Evolutionary conservation across 2,329 filamentous ascomycete genomes (phyloP).

Genomic region (Seiridium unicorne): DNA sequence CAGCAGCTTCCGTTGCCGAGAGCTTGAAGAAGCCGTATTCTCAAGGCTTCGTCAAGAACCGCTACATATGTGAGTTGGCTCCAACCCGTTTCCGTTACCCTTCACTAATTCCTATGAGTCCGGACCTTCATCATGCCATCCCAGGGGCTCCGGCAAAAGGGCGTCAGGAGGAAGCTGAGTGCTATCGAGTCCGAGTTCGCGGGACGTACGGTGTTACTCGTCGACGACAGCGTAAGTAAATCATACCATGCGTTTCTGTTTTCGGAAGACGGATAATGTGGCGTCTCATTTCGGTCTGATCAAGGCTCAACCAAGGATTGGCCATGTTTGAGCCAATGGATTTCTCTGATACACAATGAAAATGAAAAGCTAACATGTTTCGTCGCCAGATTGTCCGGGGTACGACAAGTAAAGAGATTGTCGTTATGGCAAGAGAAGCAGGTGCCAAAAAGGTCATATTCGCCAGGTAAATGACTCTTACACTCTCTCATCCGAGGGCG

Average conservation of each 20-base stretch:
- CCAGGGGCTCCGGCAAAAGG: slow-evolving; percentile 77
- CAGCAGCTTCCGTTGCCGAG: slow-evolving; percentile 69
- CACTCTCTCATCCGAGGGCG: too few relatives aligned
- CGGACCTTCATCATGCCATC: slow-evolving; percentile 74
- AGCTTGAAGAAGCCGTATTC: slow-evolving; percentile 68
- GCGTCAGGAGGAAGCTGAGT: slow-evolving; percentile 85
- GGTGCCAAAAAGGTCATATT: slow-evolving; percentile 82
- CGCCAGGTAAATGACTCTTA: slow-evolving; percentile 39
- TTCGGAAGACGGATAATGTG: too few relatives aligned
- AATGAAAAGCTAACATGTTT: too few relatives aligned
- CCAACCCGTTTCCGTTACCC: background rate
- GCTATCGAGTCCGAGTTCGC: slow-evolving; percentile 84
- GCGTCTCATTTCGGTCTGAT: too few relatives aligned
- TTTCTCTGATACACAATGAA: too few relatives aligned
- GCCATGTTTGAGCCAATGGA: too few relatives aligned
- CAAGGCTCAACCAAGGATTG: too few relatives aligned
- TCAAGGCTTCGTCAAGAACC: slow-evolving; percentile 44
- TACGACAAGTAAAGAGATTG: slow-evolving; percentile 77
- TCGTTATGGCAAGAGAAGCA: slow-evolving; percentile 78
- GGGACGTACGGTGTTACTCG: slow-evolving; percentile 75
- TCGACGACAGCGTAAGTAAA: slow-evolving; percentile 67
- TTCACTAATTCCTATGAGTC: slow-evolving; percentile 70
- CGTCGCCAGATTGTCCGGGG: slow-evolving; percentile 67
- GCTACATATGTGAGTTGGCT: background rate
- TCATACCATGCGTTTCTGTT: too few relatives aligned